These are phyloP conservation scores for Gracilaria gracilis DNA, from an alignment of 23 red algal species.

Conservation along the genomic window DNA sequence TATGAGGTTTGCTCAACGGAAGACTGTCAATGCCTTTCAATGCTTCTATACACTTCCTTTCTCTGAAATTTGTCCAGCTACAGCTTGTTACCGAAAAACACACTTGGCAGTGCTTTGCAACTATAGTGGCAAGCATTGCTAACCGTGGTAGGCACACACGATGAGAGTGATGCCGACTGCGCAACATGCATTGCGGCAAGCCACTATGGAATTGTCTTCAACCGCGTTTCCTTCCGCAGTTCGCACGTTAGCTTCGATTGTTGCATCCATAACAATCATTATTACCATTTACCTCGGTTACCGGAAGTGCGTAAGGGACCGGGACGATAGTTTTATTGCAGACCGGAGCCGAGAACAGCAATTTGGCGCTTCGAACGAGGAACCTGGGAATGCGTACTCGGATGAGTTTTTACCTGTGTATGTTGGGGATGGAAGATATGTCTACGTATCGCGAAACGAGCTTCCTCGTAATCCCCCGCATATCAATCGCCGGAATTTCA, in stretches of 20 bases:
- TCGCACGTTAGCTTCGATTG: slow-evolving; percentile 13
- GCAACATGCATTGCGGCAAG: slow-evolving; percentile 16
- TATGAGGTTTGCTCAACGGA: slow-evolving; percentile 24
- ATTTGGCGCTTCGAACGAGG: not conserved
- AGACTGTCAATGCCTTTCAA: slow-evolving; percentile 17
- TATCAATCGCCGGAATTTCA: not conserved
- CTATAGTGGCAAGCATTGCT: not conserved
- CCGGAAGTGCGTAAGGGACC: not conserved
- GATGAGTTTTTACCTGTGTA: slow-evolving; percentile 26
- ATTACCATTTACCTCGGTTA: slow-evolving; percentile 25
- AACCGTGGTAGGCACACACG: slow-evolving; percentile 6
- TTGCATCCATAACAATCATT: slow-evolving; percentile 21
- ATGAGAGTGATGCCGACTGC: slow-evolving; percentile 31
- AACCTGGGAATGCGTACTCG: not conserved
- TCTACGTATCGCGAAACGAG: slow-evolving; percentile 24
- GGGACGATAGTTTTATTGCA: not conserved
- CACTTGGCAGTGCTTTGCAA: not conserved
- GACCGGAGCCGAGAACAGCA: not conserved
- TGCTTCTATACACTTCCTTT: not conserved
- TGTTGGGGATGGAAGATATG: slow-evolving; percentile 28
- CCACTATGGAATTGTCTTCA: not conserved
- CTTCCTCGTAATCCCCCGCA: slow-evolving; percentile 28
- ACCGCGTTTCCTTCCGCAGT: slow-evolving; percentile 13
- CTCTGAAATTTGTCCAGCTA: not conserved
- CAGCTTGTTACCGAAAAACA: not conserved